Base-by-base conservation (phyloP, 2,329 filamentous ascomycete genomes). In the Fusarium verticillioides region DNA sequence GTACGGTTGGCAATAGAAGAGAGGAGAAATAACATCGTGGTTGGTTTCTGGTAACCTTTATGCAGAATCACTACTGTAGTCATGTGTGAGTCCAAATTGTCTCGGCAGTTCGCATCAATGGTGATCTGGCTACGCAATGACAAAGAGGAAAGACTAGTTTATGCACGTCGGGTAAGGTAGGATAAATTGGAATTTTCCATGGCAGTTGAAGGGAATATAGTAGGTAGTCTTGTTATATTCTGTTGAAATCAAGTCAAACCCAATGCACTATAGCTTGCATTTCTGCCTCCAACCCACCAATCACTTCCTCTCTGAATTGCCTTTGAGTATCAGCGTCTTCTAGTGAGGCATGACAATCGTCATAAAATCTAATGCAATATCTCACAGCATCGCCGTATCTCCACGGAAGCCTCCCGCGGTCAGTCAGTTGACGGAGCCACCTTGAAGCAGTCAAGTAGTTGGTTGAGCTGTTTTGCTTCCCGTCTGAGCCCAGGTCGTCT, bases 381-480 rank as follows among this genome's bases (percentile, higher is more conserved):
- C 36, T 37, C 28, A 32, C 44, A 21, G 28, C 28, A n/a, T 49
- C 28, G 7, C 44, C 44, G 19, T 49, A 49, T 32, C 28, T 49
- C 44, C 12, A 49, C 9, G 44, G 2, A 6, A 32, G 0, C 28
- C 28, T 49, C 2, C 28, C 44, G 0, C 44, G 44, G 0, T 32
- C 44, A 0, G 13, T 32, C 1, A 30, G 0, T 1, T 7, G 44
- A 2, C 28, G 28, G 1, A 49, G 19, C 28, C 44, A 49, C 44
- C 28, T 49, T 16, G 44, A 49, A 9, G 44, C 44, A 4, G 44
- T 49, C 19, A 49, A 1, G 2, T n/a, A 49, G 19, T 49, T 49
- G 0, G 28, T 1, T 5, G 19, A 49, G 4, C 0, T 8, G 2
- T 49, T 49, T 2, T 1, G 6, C 28, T 0, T 32, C 0, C 28